Evolutionary conservation across 148 eudicot genomes (phyloP), one percentile per base, ranked within the genome.

Genomic region (Fallopia convolvulus): DNA sequence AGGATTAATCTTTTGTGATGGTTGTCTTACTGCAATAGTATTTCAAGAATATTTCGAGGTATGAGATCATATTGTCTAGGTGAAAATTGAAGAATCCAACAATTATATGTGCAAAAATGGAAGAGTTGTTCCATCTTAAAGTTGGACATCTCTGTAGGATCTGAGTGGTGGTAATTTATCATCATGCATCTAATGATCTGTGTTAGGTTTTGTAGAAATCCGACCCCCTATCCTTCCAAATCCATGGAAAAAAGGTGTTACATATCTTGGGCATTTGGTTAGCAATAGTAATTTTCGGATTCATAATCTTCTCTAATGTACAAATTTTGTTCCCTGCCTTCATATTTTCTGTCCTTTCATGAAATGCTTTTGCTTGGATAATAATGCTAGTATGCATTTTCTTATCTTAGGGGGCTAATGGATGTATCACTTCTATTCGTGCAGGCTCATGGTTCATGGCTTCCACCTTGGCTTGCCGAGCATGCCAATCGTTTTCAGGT

Each of bases 371-470:
- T 46, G 12, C 65, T 33, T 50, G 23, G 46, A 50, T 17, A 20
- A 75, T 7, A 60, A 33, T 40, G 50, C 36, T 21, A 39, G 55
- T 9, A 76, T 76, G 17, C 23, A 36, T 6, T n/a, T 44, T 65
- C 49, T 56, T 75, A n/a, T 80, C 73, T 42, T 61, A 10, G 44
- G 77, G n/a, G 41, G 58, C 75, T 77, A 60, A 74, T 79, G 39
- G 70, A 41, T 46, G 46, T 42, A 17, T 73, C 77, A 40, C 53
- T 79, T 10, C 44, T 33, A 47, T 60, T 30, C 78, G 44, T 72
- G 72, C 87, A 93, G 98, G 97, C 89, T 73, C 97, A 93, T 79
- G 89, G 91, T 78, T 88, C 97, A 72, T 93, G 97, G 97, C 87
- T 93, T 84, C 98, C 98, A 77, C 98, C 92, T 80, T 93, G 98